Evolutionary conservation across 768 basidiomycete species (phyloP), one percentile per base, ranked within the genome.

Genomic region (Leucogyrophana mollusca): DNA sequence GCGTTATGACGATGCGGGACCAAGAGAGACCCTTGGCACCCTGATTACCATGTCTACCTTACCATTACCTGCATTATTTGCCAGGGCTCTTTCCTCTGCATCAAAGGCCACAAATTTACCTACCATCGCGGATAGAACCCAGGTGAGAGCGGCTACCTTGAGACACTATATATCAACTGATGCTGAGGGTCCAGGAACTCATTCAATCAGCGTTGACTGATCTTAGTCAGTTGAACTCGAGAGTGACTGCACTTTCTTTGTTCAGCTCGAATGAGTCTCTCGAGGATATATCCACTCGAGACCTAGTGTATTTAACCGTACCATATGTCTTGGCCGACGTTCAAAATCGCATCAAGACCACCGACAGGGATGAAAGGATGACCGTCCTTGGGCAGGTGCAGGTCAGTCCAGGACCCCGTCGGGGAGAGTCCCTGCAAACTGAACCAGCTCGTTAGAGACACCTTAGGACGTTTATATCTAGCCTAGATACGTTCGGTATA

Each of bases 211-310:
- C 80, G 34, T 60, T 86, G 41, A 60, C 64, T 6, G 80, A 90
- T 68, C 68, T 93, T 23, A 67, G 69, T 20, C 66, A 69, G 34
- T 64, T 88, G 32, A 67, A 71, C 37, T 67, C 73, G 24, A 77
- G 81, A 20, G 73, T 92, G 45, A 54, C 73, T 20, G 74, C 73
- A 32, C 70, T 94, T 35, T 78, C 80, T 0, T 66, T 94, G 27
- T 92, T 94, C 69, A 93, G 90, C 47, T 72, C 83, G 3, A 94
- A 94, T 57, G 92, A 95, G 58, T 73, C 73, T 0, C 68, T 93
- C 14, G 87, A 91, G 36, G 92, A 95, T 62, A 82, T 95, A 45
- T 73, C 87, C 3, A 90, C 91, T 2, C 67, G 73, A 25, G 82
- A 93, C 67, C 68, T 94, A 27, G 68, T 85, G 2, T 94, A 90